Evolutionary conservation across 2,329 filamentous ascomycete genomes (phyloP).

Genomic region (Aspergillus hiratsukae): DNA sequence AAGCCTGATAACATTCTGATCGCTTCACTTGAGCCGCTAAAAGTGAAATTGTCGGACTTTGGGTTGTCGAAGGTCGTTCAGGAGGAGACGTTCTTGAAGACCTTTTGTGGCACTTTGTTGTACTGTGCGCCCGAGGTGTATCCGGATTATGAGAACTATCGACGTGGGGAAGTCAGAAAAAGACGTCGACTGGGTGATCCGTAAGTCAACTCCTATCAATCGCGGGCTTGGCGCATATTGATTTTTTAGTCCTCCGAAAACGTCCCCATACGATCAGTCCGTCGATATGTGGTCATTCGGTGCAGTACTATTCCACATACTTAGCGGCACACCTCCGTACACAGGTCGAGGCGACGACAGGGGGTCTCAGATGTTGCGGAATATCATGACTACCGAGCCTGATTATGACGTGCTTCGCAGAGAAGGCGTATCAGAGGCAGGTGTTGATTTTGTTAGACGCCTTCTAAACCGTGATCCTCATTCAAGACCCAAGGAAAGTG

Average conservation of each 20-base stretch:
- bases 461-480: constrained; percentile 81
- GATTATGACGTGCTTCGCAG: constrained; percentile 61
- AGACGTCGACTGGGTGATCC: constrained; percentile 53
- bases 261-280: constrained; percentile 75
- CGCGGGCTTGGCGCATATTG: constrained; percentile 8
- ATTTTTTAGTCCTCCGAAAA: constrained; percentile 40
- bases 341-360: constrained; percentile 70
- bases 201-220: constrained; percentile 25
- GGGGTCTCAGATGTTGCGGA: constrained; percentile 70
- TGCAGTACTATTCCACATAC: constrained; percentile 80
- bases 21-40: constrained; percentile 64
- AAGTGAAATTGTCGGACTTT: constrained; percentile 92
- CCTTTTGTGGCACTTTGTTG: constrained; percentile 90
- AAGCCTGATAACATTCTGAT: constrained; percentile 98
- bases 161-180: constrained; percentile 58
- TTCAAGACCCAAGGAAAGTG: constrained; percentile 65
- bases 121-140: constrained; percentile 98
- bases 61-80: constrained; percentile 92
- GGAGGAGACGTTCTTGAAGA: constrained; percentile 87
- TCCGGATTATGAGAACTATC: constrained; percentile 67
- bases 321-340: constrained; percentile 78
- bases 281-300: constrained; percentile 97
- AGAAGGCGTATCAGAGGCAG: constrained; percentile 57
- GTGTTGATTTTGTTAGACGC: constrained; percentile 68
- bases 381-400: constrained; percentile 75